Conservation (phyloP, 208 protist genomes). For the Trypanosoma melophagium region DNA sequence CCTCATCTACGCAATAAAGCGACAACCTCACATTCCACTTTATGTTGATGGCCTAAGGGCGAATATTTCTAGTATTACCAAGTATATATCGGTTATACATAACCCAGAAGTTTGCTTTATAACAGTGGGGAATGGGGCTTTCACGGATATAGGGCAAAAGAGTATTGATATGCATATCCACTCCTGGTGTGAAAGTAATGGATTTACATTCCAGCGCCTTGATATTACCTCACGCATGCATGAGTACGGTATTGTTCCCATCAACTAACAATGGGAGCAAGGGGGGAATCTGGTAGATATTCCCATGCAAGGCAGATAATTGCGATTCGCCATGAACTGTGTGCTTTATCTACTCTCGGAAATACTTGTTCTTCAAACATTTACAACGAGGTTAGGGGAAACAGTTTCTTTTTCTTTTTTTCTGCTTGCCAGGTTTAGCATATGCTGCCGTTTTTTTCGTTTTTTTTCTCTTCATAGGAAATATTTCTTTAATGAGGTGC, state of each 20-base stretch:
- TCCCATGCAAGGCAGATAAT: neutral
- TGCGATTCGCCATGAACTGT: too few relatives aligned
- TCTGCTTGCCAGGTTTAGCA: too few relatives aligned
- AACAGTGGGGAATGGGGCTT: neutral
- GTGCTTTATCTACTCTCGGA: too few relatives aligned
- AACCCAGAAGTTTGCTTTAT: conserved; percentile 21
- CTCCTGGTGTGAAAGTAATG: conserved; percentile 5
- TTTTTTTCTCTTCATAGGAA: too few relatives aligned
- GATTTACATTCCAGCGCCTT: conserved; percentile 1
- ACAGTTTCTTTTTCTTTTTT: too few relatives aligned
- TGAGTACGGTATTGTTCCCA: conserved; percentile 1
- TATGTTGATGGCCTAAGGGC: conserved; percentile 10
- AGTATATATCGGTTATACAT: conserved; percentile 12
- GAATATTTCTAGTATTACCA: neutral
- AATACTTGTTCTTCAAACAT: too few relatives aligned
- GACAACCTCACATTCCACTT: neutral
- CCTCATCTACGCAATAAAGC: conserved; percentile 7
- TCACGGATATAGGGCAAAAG: neutral
- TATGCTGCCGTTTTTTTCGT: too few relatives aligned
- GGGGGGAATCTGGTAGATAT: neutral
- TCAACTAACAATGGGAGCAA: too few relatives aligned
- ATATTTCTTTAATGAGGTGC: too few relatives aligned
- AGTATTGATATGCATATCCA: neutral
- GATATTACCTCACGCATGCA: conserved; percentile 11
- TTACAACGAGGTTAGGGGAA: too few relatives aligned